Conservation (phyloP, 495 filamentous ascomycete genomes). For the Lophiotrema nucula region DNA sequence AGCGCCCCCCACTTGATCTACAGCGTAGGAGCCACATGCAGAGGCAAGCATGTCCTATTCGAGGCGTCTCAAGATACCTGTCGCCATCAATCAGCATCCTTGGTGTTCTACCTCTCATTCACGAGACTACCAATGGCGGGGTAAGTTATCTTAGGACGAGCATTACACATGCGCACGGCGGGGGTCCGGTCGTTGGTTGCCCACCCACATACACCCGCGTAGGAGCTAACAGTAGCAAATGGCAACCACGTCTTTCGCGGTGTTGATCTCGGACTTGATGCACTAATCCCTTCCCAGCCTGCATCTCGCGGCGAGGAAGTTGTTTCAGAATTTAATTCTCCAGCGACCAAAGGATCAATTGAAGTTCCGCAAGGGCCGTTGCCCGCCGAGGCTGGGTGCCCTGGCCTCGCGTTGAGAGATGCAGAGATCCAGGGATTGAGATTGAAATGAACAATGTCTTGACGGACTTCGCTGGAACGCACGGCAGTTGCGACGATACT, state of each 20-base stretch:
- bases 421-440: neutral
- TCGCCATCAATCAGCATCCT: no score
- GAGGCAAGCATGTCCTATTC: no score
- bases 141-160: no score
- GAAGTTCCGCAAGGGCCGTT: slow-evolving; percentile 3
- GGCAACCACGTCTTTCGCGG: neutral
- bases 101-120: no score
- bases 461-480: neutral
- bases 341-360: neutral
- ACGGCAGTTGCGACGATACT: slow-evolving; percentile 9
- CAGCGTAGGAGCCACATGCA: neutral
- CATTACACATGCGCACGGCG: no score
- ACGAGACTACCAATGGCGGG: neutral
- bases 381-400: neutral
- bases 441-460: neutral
- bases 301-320: neutral
- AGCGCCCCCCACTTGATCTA: neutral
- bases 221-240: neutral
- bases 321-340: slow-evolving; percentile 24
- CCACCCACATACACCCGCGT: no score
- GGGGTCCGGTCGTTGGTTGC: no score
- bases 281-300: slow-evolving; percentile 6
- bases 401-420: neutral
- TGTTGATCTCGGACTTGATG: slow-evolving; percentile 6
- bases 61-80: no score